phyloP scores from a whole-genome alignment of 208 protist species.

The Trypanosoma scelopori region DNA sequence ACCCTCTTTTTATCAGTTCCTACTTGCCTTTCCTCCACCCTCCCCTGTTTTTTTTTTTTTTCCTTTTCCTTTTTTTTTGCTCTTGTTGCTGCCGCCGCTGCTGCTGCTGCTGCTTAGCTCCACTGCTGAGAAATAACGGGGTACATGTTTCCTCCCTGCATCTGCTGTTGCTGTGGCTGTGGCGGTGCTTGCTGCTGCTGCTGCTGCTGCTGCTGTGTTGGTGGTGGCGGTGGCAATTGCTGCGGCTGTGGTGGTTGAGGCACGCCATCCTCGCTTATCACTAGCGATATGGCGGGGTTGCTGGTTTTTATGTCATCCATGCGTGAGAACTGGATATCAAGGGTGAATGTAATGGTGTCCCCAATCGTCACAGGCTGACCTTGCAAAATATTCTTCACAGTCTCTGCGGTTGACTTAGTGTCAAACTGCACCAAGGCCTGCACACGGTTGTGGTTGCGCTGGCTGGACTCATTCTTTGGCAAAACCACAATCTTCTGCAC shows the following conservation, averaged over 20 bases:
- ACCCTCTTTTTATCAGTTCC: neutral
- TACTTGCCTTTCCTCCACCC: constrained; percentile 3
- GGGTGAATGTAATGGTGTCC: constrained; percentile 84
- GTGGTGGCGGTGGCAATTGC: constrained; percentile 11
- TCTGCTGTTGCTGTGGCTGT: constrained; percentile 24
- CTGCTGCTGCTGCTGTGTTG: constrained; percentile 21
- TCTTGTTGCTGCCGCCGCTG: neutral
- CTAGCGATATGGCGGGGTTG: constrained; percentile 75
- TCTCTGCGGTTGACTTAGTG: constrained; percentile 67
- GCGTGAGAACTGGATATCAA: constrained; percentile 91
- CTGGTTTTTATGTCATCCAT: constrained; percentile 91
- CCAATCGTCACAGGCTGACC: constrained; percentile 90
- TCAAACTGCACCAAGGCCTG: constrained; percentile 92
- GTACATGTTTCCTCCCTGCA: constrained; percentile 35
- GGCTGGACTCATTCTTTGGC: constrained; percentile 89
- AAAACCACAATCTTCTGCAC: constrained; percentile 91
- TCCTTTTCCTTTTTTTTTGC: neutral
- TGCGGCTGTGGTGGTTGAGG: constrained; percentile 45
- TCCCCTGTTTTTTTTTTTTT: constrained; percentile 17
- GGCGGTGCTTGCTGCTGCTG: constrained; percentile 10
- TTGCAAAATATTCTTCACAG: constrained; percentile 90
- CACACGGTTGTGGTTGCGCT: constrained; percentile 89
- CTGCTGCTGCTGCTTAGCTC: no score
- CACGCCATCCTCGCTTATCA: constrained; percentile 73
- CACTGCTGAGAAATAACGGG: constrained; percentile 42